Conservation (phyloP, 2,329 filamentous ascomycete genomes). For the Phoma sp. region DNA sequence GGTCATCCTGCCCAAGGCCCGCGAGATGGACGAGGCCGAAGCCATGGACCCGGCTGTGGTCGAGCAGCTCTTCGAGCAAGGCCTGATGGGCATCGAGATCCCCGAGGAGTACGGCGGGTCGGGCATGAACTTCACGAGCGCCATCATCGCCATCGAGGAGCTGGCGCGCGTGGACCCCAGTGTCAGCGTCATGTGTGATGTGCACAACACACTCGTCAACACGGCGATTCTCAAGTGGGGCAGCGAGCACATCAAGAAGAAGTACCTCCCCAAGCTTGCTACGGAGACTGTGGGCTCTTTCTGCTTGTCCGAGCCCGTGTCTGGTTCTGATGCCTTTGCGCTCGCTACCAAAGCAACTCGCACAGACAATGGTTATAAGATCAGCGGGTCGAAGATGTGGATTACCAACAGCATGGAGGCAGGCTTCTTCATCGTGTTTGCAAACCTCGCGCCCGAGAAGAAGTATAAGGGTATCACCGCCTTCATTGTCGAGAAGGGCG, state of each 20-base stretch:
- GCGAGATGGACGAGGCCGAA: conserved; percentile 98
- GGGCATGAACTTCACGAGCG: conserved; percentile 98
- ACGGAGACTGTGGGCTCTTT: conserved; percentile 90
- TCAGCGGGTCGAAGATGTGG: conserved; percentile 98
- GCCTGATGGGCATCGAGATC: conserved; percentile 96
- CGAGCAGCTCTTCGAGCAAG: conserved; percentile 95
- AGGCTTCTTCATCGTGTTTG: conserved; percentile 95
- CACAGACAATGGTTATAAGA: conserved; percentile 81
- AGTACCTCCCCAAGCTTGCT: conserved; percentile 87
- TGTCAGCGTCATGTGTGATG: conserved; percentile 93
- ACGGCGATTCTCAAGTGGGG: conserved; percentile 89
- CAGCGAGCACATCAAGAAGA: conserved; percentile 76
- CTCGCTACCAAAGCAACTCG: conserved; percentile 88
- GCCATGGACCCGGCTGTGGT: conserved; percentile 87
- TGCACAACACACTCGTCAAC: conserved; percentile 98
- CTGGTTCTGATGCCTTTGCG: conserved; percentile 94
- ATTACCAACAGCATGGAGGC: conserved; percentile 98
- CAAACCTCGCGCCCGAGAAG: conserved; percentile 88
- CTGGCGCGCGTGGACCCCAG: conserved; percentile 91
- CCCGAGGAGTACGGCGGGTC: conserved; percentile 96
- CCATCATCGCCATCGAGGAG: conserved; percentile 97
- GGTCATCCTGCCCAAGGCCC: conserved; percentile 84
- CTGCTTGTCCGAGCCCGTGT: conserved; percentile 89
- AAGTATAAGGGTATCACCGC: conserved; percentile 97
- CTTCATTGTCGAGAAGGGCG: conserved; percentile 91